These are phyloP conservation scores for Alternaria sp. DNA, from an alignment of 2,329 filamentous ascomycete species.

Conservation along the genomic window DNA sequence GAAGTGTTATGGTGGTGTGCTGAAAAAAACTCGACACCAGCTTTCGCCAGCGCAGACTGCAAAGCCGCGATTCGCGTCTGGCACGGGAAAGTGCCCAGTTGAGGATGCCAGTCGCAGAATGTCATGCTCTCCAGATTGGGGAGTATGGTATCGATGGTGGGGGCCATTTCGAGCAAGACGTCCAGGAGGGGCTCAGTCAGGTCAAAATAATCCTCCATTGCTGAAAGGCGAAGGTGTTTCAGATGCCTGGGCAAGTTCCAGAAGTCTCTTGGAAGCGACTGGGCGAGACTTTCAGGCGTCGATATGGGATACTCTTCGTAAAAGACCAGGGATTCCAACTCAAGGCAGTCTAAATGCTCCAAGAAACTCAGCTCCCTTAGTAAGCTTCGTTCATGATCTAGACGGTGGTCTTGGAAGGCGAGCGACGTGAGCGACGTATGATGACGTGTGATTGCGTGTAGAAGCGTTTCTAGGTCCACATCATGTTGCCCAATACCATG, in stretches of 20 bases:
- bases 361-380: slow-evolving; percentile 3
- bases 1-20: background rate
- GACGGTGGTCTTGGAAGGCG: background rate
- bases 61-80: slow-evolving; percentile 6
- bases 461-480: background rate
- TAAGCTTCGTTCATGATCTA: background rate
- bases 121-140: slow-evolving; percentile 1
- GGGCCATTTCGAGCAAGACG: background rate
- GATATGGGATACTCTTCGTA: background rate
- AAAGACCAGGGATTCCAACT: background rate
- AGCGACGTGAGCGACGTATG: slow-evolving; percentile 8
- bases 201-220: background rate
- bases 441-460: slow-evolving; percentile 5
- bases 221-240: slow-evolving; percentile 3
- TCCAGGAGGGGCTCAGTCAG: background rate
- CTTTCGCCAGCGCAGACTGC: slow-evolving; percentile 3
- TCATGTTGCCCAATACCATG: background rate
- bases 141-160: background rate
- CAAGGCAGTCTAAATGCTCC: background rate
- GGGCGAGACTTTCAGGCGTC: background rate
- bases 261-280: background rate
- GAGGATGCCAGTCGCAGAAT: slow-evolving; percentile 11
- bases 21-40: slow-evolving; percentile 2
- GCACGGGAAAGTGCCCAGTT: slow-evolving; percentile 13
- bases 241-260: slow-evolving; percentile 10